Evolutionary conservation across 306 rosid species (phyloP).

Genomic region (Prunus davidiana): DNA sequence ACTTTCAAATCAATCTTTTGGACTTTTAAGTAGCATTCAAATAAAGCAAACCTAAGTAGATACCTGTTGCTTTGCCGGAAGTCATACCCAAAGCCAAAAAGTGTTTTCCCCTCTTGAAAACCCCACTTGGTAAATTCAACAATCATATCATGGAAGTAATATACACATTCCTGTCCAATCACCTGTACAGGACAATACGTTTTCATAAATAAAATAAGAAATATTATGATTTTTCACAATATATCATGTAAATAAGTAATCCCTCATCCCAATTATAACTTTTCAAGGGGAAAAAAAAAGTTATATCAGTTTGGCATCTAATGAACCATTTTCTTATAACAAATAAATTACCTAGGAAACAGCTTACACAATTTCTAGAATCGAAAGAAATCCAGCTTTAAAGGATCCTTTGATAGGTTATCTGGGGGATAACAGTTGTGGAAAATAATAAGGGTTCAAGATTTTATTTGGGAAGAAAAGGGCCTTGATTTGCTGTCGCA

Average conservation of each 20-base stretch:
- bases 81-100: conserved; percentile 98
- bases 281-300: not conserved
- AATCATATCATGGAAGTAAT: conserved; percentile 91
- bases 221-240: not conserved
- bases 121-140: conserved; percentile 90
- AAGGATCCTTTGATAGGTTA: not conserved
- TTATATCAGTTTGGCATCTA: not conserved
- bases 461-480: not conserved
- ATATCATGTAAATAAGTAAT: not conserved
- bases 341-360: too few relatives aligned
- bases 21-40: not conserved
- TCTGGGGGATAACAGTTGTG: not conserved
- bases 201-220: not conserved
- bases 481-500: not conserved
- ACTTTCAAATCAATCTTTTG: not conserved
- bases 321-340: not conserved
- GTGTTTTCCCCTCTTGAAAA: conserved; percentile 80
- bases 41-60: not conserved
- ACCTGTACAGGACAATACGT: conserved; percentile 46
- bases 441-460: not conserved
- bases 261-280: not conserved
- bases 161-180: conserved; percentile 73
- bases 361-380: not conserved
- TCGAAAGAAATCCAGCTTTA: not conserved
- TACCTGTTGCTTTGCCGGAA: conserved; percentile 99